A percentile compares a stretch with the other conserved stretches of the same genome.
phyloP scores from a whole-genome alignment of 2,329 filamentous ascomycete species.

The Cytospora schulzeri region DNA sequence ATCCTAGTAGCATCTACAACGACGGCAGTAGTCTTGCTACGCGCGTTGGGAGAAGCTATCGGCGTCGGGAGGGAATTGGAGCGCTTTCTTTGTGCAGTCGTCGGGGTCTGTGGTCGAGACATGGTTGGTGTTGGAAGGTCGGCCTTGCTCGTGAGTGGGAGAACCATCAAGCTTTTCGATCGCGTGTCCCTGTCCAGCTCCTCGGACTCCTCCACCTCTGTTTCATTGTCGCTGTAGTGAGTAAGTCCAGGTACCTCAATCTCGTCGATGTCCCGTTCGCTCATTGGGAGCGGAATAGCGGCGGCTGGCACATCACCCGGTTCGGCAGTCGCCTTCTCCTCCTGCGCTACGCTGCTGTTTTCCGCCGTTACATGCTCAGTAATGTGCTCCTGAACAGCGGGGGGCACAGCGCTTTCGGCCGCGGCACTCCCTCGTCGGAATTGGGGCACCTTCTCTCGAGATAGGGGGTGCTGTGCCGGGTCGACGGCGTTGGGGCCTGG shows the following conservation, averaged over 20 bases:
- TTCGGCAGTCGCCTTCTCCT: constrained; percentile 23
- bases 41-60: constrained; percentile 31
- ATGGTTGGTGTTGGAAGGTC: constrained; percentile 38
- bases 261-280: constrained; percentile 71
- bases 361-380: constrained; percentile 14
- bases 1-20: background rate
- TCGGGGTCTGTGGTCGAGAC: constrained; percentile 41
- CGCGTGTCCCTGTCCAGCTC: constrained; percentile 39
- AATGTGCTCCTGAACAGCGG: constrained; percentile 39
- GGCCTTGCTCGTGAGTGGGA: constrained; percentile 33
- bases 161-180: constrained; percentile 51
- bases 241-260: constrained; percentile 77
- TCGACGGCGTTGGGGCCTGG: constrained; percentile 51
- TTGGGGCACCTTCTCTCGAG: constrained; percentile 44
- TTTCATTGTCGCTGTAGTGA: constrained; percentile 64
- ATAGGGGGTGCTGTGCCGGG: constrained; percentile 51
- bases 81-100: constrained; percentile 45
- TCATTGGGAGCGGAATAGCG: constrained; percentile 68
- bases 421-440: constrained; percentile 42
- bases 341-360: constrained; percentile 17
- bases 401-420: constrained; percentile 41
- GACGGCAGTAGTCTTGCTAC: constrained; percentile 13
- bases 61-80: constrained; percentile 53
- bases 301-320: constrained; percentile 53
- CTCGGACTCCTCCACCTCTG: constrained; percentile 45